Conservation (phyloP, 495 filamentous ascomycete genomes). For the Hypomontagnella submonticulosa region DNA sequence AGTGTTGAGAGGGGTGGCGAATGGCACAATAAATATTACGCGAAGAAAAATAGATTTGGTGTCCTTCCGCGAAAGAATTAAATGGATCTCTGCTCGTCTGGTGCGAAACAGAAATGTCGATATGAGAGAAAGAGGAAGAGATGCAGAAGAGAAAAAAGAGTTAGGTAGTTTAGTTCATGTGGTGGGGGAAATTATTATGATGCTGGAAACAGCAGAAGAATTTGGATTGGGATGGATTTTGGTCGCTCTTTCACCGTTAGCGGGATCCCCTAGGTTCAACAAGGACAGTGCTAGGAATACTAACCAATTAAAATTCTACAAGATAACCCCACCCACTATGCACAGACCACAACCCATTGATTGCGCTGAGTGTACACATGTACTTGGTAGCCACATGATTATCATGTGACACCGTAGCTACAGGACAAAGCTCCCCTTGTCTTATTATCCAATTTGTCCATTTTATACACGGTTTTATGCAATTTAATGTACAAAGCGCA, state of each 20-base stretch:
- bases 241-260: conserved; percentile 47
- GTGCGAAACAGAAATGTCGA: conserved; percentile 30
- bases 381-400: conserved; percentile 30
- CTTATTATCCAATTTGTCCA: conserved; percentile 3
- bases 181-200: conserved; percentile 43
- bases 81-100: conserved; percentile 6
- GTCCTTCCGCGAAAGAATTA: not conserved
- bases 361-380: too few relatives aligned
- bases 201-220: conserved; percentile 49
- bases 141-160: not conserved
- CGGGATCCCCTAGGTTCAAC: conserved; percentile 26
- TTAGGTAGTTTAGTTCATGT: conserved; percentile 44
- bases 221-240: conserved; percentile 42
- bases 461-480: conserved; percentile 7
- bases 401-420: conserved; percentile 44
- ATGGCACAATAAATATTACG: conserved; percentile 15
- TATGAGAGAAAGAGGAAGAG: conserved; percentile 41
- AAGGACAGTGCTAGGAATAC: conserved; percentile 9
- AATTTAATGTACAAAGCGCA: conserved; percentile 13
- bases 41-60: conserved; percentile 20
- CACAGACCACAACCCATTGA: conserved; percentile 37
- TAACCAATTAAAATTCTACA: conserved; percentile 12
- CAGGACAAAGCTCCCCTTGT: conserved; percentile 2
- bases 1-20: conserved; percentile 43
- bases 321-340: conserved; percentile 4